Evolutionary conservation across 805 yeast species (phyloP).

Genomic region (Pichia nakasei): DNA sequence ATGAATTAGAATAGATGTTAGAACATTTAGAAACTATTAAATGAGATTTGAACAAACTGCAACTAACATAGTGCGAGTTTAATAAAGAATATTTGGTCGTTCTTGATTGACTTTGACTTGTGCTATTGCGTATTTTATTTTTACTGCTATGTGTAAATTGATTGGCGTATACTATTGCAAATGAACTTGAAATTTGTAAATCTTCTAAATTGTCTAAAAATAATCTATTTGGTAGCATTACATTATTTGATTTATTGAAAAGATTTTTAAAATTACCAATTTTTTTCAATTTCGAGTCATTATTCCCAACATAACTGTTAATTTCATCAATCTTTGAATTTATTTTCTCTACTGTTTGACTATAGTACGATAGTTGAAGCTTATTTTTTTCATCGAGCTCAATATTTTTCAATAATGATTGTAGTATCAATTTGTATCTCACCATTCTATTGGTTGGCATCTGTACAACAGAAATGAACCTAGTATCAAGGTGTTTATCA

Average conservation of each 20-base stretch:
- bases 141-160: constrained; percentile 3
- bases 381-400: constrained; percentile 13
- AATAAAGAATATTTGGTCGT: not conserved
- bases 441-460: constrained; percentile 43
- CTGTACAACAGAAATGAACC: constrained; percentile 45
- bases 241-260: constrained; percentile 7
- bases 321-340: constrained; percentile 16
- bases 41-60: constrained; percentile 43
- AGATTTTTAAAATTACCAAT: constrained; percentile 13
- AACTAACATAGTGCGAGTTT: constrained; percentile 25
- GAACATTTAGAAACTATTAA: constrained; percentile 30
- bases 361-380: constrained; percentile 22
- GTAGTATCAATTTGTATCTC: constrained; percentile 44
- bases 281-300: constrained; percentile 14
- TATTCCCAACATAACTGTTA: constrained; percentile 16
- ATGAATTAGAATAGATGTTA: constrained; percentile 15
- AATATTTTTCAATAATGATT: constrained; percentile 28
- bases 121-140: not conserved
- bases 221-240: constrained; percentile 14
- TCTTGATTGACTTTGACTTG: not conserved
- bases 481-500: constrained; percentile 39
- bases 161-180: constrained; percentile 32
- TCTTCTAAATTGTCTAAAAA: constrained; percentile 41
- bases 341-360: constrained; percentile 13
- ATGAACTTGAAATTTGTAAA: constrained; percentile 35